A percentile compares a stretch with the other conserved stretches of the same genome.
Evolutionary conservation across 73 alveolate genomes (phyloP).

Genomic region (Tetrahymena malaccensis): DNA sequence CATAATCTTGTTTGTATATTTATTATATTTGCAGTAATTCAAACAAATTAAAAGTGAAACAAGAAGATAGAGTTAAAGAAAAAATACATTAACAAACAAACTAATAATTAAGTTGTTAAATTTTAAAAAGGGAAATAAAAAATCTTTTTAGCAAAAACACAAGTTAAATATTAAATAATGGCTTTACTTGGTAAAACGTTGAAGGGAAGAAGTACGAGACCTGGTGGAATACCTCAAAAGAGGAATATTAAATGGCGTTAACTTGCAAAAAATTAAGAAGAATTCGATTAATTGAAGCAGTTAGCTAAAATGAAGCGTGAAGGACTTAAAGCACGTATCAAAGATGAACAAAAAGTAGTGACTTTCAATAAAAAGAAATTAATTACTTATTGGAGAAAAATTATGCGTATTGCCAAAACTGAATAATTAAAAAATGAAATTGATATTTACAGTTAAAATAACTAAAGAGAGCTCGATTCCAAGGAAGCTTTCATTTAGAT

Average conservation of each 20-base stretch:
- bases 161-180: slow-evolving; percentile 30
- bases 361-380: slow-evolving; percentile 89
- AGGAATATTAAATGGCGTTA: slow-evolving; percentile 24
- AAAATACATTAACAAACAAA: neutral
- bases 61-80: neutral
- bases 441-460: slow-evolving; percentile 87
- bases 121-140: neutral
- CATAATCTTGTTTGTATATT: neutral
- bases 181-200: slow-evolving; percentile 69
- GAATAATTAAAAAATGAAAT: slow-evolving; percentile 91
- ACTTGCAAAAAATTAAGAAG: slow-evolving; percentile 40
- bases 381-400: slow-evolving; percentile 93
- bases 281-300: slow-evolving; percentile 58
- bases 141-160: neutral
- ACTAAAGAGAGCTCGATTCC: slow-evolving; percentile 96
- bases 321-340: slow-evolving; percentile 42
- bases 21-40: neutral
- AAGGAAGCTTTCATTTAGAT: slow-evolving; percentile 96
- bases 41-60: neutral
- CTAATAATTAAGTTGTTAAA: neutral
- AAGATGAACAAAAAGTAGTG: slow-evolving; percentile 73
- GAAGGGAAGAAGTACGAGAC: slow-evolving; percentile 65
- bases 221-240: slow-evolving; percentile 39
- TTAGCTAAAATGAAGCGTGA: slow-evolving; percentile 59
- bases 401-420: slow-evolving; percentile 96